Evolutionary conservation across 2,329 filamentous ascomycete species (phyloP).

Genomic region (Pseudogymnoascus sp.): DNA sequence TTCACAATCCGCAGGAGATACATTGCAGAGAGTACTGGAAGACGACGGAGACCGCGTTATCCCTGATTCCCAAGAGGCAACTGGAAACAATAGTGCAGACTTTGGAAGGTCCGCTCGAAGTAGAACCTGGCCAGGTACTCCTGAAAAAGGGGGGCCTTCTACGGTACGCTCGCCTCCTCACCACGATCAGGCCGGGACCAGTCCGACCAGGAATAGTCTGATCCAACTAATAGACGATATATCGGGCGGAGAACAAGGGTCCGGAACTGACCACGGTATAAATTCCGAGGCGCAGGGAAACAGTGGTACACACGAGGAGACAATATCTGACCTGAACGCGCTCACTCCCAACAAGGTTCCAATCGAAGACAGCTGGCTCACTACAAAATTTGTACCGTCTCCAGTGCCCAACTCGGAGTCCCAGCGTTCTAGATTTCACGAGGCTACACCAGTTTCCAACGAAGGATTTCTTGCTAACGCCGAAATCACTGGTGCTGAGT

Average conservation of each 20-base stretch:
- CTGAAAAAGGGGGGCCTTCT: background rate
- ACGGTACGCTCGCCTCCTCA: background rate
- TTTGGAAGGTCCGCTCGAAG: conserved; percentile 16
- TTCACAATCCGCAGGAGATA: background rate
- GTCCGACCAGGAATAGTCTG: background rate
- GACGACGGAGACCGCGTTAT: conserved; percentile 20
- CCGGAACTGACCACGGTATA: background rate
- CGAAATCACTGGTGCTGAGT: background rate
- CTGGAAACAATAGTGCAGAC: conserved; percentile 19
- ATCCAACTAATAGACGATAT: background rate
- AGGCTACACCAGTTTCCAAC: background rate
- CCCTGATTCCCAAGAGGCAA: conserved; percentile 27
- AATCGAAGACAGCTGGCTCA: background rate
- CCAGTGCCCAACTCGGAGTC: background rate
- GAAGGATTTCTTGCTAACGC: background rate
- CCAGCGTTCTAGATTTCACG: conserved; percentile 1
- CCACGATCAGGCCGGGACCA: background rate
- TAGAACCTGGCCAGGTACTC: background rate
- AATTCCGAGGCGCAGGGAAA: background rate
- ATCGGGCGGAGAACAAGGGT: background rate
- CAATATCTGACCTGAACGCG: background rate
- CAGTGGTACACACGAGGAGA: background rate
- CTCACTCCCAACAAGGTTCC: background rate
- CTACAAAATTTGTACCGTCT: background rate
- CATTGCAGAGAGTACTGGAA: conserved; percentile 2